Conservation (phyloP, 2,329 filamentous ascomycete species). For the Trichoderma citrinoviride region DNA sequence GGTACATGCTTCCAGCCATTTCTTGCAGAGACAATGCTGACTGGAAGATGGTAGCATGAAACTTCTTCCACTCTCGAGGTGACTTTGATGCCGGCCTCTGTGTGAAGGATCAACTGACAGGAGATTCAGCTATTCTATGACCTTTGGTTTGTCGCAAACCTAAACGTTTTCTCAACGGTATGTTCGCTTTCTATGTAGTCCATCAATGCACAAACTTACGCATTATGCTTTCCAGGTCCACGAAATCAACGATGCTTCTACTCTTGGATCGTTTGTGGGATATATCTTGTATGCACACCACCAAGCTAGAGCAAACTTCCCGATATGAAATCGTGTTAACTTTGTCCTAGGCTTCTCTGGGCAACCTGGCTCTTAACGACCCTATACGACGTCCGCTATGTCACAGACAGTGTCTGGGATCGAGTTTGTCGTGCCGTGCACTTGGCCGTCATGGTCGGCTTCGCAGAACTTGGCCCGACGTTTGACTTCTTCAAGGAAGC, state of each 20-base stretch:
- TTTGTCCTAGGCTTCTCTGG: slow-evolving; percentile 53
- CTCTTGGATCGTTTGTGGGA: neutral
- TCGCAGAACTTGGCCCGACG: slow-evolving; percentile 56
- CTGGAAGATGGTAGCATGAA: neutral
- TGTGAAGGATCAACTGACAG: neutral
- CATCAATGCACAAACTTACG: neutral
- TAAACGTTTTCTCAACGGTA: neutral
- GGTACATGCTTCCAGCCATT: neutral
- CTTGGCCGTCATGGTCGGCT: slow-evolving; percentile 63
- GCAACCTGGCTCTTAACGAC: slow-evolving; percentile 65
- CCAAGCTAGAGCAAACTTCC: too few species aligned
- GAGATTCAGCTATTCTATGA: neutral
- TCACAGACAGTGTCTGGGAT: slow-evolving; percentile 59
- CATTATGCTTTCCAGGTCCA: neutral
- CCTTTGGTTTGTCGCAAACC: neutral
- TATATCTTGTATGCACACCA: neutral
- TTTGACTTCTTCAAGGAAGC: slow-evolving; percentile 36
- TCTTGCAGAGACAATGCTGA: neutral
- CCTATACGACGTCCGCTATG: slow-evolving; percentile 64
- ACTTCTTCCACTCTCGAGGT: neutral
- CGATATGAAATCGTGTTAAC: too few species aligned
- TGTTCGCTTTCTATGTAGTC: neutral
- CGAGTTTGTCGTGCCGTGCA: slow-evolving; percentile 57
- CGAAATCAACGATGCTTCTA: neutral
- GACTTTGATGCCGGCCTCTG: neutral